Evolutionary conservation across 495 filamentous ascomycete genomes (phyloP).

Genomic region (Penicillium argentinense): DNA sequence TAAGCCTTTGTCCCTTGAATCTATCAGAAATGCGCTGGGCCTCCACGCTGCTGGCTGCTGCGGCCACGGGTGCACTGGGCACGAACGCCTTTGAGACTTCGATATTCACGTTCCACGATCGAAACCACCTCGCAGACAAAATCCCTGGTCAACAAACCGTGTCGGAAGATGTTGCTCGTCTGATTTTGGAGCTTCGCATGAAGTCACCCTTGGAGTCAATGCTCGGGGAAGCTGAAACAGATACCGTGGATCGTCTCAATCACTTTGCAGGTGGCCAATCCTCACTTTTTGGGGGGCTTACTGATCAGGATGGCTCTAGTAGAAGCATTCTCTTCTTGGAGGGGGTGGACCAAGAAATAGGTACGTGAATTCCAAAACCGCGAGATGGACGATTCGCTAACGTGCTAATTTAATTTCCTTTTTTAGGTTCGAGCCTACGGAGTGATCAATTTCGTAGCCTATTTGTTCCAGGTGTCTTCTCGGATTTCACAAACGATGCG

Average conservation of each 20-base stretch:
- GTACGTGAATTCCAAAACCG: slow-evolving; percentile 28
- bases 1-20: neutral
- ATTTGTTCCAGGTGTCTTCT: slow-evolving; percentile 15
- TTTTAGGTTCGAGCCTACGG: slow-evolving; percentile 21
- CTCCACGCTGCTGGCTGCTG: slow-evolving; percentile 29
- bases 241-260: slow-evolving; percentile 47
- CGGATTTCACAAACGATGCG: slow-evolving; percentile 8
- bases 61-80: slow-evolving; percentile 23
- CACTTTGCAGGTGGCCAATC: slow-evolving; percentile 41
- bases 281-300: slow-evolving; percentile 39
- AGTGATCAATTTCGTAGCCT: slow-evolving; percentile 19
- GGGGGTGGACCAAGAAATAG: slow-evolving; percentile 38
- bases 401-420: neutral
- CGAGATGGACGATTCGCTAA: slow-evolving; percentile 1
- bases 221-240: slow-evolving; percentile 44
- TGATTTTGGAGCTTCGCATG: slow-evolving; percentile 55
- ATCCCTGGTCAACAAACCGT: slow-evolving; percentile 13
- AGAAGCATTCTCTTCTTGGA: slow-evolving; percentile 50
- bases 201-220: slow-evolving; percentile 51
- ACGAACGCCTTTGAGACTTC: slow-evolving; percentile 33
- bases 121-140: neutral
- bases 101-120: slow-evolving; percentile 36
- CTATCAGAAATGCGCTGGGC: slow-evolving; percentile 26
- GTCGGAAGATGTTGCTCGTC: slow-evolving; percentile 48
- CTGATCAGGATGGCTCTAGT: slow-evolving; percentile 7